Conservation (phyloP, 1,284 basidiomycete genomes). For the Tetrapyrgos nigripes region DNA sequence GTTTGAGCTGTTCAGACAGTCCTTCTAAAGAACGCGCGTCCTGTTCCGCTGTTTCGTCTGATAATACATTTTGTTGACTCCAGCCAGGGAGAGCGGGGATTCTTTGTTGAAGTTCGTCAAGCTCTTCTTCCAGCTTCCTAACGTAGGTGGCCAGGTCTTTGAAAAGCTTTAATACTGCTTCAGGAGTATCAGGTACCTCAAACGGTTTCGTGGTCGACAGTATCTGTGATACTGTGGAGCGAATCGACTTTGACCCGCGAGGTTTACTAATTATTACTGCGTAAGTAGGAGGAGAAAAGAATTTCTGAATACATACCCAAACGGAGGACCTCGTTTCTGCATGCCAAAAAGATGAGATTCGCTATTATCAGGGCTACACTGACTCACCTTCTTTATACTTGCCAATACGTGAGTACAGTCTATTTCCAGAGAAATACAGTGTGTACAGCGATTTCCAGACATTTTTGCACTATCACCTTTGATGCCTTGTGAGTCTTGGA, state of each 20-base stretch:
- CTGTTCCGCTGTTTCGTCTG: background rate
- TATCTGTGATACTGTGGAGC: conserved; percentile 3
- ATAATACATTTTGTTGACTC: background rate
- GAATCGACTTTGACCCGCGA: conserved; percentile 3
- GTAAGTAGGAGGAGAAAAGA: background rate
- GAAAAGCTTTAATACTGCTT: background rate
- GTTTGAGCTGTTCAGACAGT: background rate
- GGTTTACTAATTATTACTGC: background rate
- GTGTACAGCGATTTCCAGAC: too few species aligned
- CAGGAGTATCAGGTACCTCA: background rate
- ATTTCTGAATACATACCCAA: conserved; percentile 4
- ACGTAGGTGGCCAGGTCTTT: conserved; percentile 8
- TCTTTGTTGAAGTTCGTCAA: background rate
- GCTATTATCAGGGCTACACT: background rate
- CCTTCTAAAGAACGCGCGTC: background rate
- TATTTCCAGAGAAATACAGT: too few species aligned
- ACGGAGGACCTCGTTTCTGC: conserved; percentile 8
- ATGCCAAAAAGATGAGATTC: background rate
- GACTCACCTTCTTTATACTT: conserved; percentile 7
- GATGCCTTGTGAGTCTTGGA: too few species aligned
- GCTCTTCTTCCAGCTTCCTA: conserved; percentile 6
- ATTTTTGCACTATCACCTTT: too few species aligned
- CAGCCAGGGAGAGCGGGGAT: background rate
- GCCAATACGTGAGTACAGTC: background rate
- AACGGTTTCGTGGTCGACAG: conserved; percentile 6